Conservation (phyloP, 306 rosid species). For the Psophocarpus tetragonolobus region DNA sequence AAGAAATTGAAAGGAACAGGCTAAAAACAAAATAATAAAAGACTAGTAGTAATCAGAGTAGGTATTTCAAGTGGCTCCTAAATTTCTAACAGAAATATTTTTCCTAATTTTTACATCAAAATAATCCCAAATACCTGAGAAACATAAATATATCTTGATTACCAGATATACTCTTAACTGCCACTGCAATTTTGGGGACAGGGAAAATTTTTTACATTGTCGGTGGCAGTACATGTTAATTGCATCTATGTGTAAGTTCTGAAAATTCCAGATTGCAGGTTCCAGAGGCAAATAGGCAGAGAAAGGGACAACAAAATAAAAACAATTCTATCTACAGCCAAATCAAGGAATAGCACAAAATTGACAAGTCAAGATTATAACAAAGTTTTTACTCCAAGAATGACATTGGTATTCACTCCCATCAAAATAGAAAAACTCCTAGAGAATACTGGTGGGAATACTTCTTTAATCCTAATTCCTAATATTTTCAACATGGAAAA, state of each 20-base stretch:
- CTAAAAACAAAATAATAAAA: not conserved
- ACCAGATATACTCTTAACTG: constrained; percentile 20
- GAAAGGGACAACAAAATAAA: not conserved
- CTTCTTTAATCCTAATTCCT: not conserved
- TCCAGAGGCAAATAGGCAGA: not conserved
- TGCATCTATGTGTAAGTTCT: not conserved
- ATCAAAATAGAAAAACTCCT: not conserved
- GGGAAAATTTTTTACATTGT: not conserved
- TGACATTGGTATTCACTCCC: not conserved
- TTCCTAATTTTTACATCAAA: constrained; percentile 16
- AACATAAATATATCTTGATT: not conserved
- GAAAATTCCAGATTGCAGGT: constrained; percentile 20
- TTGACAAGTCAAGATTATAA: not conserved
- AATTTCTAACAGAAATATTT: not conserved
- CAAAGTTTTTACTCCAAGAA: constrained; percentile 1
- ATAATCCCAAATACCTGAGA: constrained; percentile 7
- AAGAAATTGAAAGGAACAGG: constrained; percentile 10
- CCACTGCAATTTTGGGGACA: not conserved
- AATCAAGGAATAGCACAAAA: constrained; percentile 24
- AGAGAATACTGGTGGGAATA: not conserved
- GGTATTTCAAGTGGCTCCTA: not conserved
- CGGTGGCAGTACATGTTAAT: not conserved
- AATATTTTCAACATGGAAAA: not conserved
- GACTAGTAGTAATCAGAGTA: not conserved
- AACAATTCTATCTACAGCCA: not conserved